Conservation (phyloP, 176 grass and related monocot species). For the Aegilops umbellulata region DNA sequence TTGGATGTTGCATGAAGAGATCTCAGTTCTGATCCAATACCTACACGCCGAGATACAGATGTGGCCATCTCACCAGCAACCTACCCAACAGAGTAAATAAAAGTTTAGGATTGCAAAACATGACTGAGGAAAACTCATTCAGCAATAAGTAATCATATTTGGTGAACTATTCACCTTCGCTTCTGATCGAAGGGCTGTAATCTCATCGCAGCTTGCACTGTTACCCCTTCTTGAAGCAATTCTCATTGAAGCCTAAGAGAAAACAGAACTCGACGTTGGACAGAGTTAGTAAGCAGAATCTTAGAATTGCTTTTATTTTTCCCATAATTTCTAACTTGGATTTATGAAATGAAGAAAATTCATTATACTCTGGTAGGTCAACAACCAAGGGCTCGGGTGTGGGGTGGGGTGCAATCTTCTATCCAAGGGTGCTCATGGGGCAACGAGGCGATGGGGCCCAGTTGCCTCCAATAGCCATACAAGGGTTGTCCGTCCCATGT, state of each 20-base stretch:
- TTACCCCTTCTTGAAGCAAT: conserved; percentile 50
- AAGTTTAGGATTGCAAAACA: conserved; percentile 24
- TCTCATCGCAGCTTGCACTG: conserved; percentile 44
- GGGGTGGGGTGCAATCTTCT: neutral
- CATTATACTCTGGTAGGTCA: neutral
- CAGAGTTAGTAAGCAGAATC: conserved; percentile 22
- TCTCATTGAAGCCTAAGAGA: conserved; percentile 47
- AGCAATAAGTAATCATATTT: conserved; percentile 34
- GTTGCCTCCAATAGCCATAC: neutral
- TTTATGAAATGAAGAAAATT: neutral
- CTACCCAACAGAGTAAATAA: conserved; percentile 38
- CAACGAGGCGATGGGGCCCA: neutral
- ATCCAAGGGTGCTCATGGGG: neutral
- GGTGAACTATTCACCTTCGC: conserved; percentile 49
- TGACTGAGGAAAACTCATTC: neutral
- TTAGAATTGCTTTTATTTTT: neutral
- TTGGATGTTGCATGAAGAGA: conserved; percentile 58
- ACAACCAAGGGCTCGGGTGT: neutral
- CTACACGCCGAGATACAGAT: conserved; percentile 42
- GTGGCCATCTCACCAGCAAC: conserved; percentile 36
- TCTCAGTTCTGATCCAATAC: conserved; percentile 56
- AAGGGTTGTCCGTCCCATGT: neutral
- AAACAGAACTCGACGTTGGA: conserved; percentile 35
- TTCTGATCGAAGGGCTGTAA: conserved; percentile 40
- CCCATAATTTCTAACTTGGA: neutral